Evolutionary conservation across 2,329 filamentous ascomycete species (phyloP), one percentile per base, ranked within the genome.

Genomic region (Aureobasidium sp.): DNA sequence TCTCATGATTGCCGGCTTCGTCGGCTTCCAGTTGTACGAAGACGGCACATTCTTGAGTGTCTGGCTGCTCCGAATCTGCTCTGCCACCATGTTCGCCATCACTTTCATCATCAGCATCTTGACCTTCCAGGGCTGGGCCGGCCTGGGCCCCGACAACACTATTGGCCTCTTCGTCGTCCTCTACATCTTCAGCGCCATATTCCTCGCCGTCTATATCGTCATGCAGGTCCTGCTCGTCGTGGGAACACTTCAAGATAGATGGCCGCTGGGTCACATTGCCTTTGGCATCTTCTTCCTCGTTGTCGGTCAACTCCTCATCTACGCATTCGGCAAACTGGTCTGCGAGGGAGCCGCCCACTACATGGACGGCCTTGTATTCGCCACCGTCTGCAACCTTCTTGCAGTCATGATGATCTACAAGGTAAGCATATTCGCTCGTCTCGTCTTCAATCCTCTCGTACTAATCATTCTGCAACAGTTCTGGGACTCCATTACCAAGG

Each of bases 391-490:
- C 78, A 99, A 99, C 71, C 77, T 99, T 46, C 79, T 99, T 45
- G 90, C 86, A 13, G 93, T 99, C 63, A 99, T 99, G 94, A 99
- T 97, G 94, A 86, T 99, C 38, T 99, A 99, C 82, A 99, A 99
- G 87, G 90, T 86, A 74, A 64, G 7, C 4, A 15, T 29, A 1
- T 29, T 31, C 10, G 27, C 7, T 6, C 4, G 1, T 35, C 2
- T 11, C 7, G 6, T 43, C 13, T 27, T 6, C 15, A 23, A 11
- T 35, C 61, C 64, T 51, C 29, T 21, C 21, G 25, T 49, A 10
- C 54, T 40, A 33, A 47, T 62, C 17, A 4, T 29, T 42, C 17
- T 19, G 31, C 13, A 47, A 58, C 67, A 94, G 91, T 99, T 95
- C 79, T 99, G 94, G 94, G 94, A 99, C 72, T 96, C 92, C 17